Evolutionary conservation across 1,284 basidiomycete species (phyloP), one percentile per base, ranked within the genome.

Genomic region (Amylostereum chailletii): DNA sequence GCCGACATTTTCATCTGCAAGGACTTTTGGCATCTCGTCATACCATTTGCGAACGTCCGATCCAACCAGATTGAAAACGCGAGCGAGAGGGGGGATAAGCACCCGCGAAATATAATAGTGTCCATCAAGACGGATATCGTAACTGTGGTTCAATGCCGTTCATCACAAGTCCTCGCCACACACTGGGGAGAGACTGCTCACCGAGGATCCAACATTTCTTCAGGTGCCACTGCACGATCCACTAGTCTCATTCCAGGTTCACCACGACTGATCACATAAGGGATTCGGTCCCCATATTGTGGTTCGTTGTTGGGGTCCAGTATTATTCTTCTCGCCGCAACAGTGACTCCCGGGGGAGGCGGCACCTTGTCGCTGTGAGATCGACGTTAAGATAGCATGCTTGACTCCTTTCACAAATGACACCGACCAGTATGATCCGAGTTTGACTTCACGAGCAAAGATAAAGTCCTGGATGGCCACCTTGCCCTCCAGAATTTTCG

Each of bases 211-310:
- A 97, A 66, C 54, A 95, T 75, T 52, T 88, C 86, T 56, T 87
- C 74, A 0, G 94, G 94, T 38, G 81, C 77, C 41, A 90, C 71
- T 0, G 92, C 93, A 54, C 88, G 75, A 56, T 96, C 90, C 26
- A 90, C 86, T 9, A 98, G 74, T 47, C 85, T 77, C 1, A 78
- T 67, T 1, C 83, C 76, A 0, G 81, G 78, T 37, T 77, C 74
- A 2, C 90, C 86, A 44, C 83, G 65, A 9, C 76, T 71, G 49
- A 99, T 90, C 40, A 98, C 79, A 63, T 97, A 98, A 0, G 94
- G 92, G 2, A 98, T 81, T 30, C 95, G 82, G 61, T 99, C 94
- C 10, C 89, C 92, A 58, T 96, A 94, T 59, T 94, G 92, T 1
- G 89, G 78, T 62, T 96, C 93, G 52, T 86, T 79, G 31, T 85